Evolutionary conservation across 2,329 filamentous ascomycete genomes (phyloP).

Genomic region (Emericellopsis atlantica): DNA sequence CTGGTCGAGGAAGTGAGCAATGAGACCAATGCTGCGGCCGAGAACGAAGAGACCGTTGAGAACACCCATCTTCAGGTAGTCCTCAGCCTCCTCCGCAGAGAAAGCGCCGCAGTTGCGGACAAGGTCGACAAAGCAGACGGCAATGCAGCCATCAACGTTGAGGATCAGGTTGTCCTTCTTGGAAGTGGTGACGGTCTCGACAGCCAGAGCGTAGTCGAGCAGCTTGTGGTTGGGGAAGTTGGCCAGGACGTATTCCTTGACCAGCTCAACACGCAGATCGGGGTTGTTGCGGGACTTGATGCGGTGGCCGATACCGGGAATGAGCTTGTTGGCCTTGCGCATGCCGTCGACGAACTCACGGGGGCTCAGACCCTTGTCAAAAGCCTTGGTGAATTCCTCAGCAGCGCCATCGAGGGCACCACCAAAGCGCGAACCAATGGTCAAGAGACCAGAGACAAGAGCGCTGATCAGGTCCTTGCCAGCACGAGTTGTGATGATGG

Average conservation of each 20-base stretch:
- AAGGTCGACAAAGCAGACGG: constrained; percentile 96
- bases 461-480: constrained; percentile 97
- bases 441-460: constrained; percentile 90
- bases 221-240: constrained; percentile 98
- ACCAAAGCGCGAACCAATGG: constrained; percentile 96
- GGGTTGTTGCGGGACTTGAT: constrained; percentile 99
- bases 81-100: constrained; percentile 89
- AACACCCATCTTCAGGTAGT: constrained; percentile 98
- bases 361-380: constrained; percentile 94
- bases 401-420: constrained; percentile 96
- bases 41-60: constrained; percentile 99
- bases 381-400: constrained; percentile 96
- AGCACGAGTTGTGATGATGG: constrained; percentile 98
- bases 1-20: constrained; percentile 99
- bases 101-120: constrained; percentile 97
- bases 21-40: constrained; percentile 92
- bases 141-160: constrained; percentile 96
- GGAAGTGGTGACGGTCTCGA: constrained; percentile 94
- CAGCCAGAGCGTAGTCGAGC: constrained; percentile 95
- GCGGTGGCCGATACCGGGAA: constrained; percentile 96
- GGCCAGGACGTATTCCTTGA: constrained; percentile 97
- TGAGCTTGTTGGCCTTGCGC: constrained; percentile 99
- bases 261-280: constrained; percentile 96
- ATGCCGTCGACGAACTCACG: constrained; percentile 98
- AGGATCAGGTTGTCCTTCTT: constrained; percentile 99